Percentiles rank a stretch among this genome's conserved stretches.
phyloP scores from a whole-genome alignment of 2,329 filamentous ascomycete species.

The Reticulascus tulasneorum region DNA sequence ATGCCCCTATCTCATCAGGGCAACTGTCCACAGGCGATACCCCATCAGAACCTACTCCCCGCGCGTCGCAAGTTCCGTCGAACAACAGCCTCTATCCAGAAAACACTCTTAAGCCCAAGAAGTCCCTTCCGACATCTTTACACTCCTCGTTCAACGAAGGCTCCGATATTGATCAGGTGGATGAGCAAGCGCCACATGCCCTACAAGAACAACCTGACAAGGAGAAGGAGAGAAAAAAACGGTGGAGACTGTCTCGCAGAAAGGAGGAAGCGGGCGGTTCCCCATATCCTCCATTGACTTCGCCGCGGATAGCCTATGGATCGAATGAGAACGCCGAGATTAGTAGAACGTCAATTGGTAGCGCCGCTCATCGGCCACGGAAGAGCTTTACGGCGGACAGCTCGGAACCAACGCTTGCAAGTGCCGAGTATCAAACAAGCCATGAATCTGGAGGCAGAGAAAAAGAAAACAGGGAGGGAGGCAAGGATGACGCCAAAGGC shows the following conservation, averaged over 20 bases:
- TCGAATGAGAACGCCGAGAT: constrained; percentile 60
- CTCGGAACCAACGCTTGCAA: constrained; percentile 38
- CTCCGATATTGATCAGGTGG: constrained; percentile 72
- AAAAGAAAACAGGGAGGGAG: constrained; percentile 27
- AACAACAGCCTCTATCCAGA: constrained; percentile 38
- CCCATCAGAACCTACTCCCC: constrained; percentile 43
- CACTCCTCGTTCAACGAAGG: constrained; percentile 76
- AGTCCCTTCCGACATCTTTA: constrained; percentile 73
- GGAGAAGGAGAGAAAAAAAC: constrained; percentile 66
- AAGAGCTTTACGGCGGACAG: constrained; percentile 50
- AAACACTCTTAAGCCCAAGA: constrained; percentile 56
- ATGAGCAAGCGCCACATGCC: constrained; percentile 43
- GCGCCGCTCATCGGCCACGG: constrained; percentile 45
- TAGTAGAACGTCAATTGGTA: constrained; percentile 66
- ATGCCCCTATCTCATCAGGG: constrained; percentile 5
- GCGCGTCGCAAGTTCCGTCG: constrained; percentile 41
- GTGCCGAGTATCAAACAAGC: constrained; percentile 33
- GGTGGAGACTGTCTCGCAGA: constrained; percentile 67
- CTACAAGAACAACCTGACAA: constrained; percentile 34
- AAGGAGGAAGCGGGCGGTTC: constrained; percentile 52
- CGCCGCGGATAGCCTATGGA: constrained; percentile 48
- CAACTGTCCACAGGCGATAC: constrained; percentile 7
- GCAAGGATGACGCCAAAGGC: constrained; percentile 45
- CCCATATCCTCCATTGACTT: constrained; percentile 34
- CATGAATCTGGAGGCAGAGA: constrained; percentile 30